Evolutionary conservation across 2,329 filamentous ascomycete species (phyloP), one percentile per base, ranked within the genome.

Genomic region (Tolypocladium nubicola): DNA sequence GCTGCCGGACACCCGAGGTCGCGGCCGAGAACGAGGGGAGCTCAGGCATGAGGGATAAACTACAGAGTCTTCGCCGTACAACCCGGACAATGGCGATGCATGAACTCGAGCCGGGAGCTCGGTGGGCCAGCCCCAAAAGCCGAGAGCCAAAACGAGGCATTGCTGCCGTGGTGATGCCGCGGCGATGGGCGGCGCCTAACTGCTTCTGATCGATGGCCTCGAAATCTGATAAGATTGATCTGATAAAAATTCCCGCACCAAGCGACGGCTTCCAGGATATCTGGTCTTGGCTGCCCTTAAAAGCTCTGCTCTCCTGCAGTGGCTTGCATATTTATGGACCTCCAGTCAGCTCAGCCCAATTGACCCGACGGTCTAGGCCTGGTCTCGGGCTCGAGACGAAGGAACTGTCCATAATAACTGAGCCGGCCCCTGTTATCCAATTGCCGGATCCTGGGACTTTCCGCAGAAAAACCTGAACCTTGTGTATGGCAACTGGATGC

Each of bases 191-290:
- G 45, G 45, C 13, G 45, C 47, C 16, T 16, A 26, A 26, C 47
- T 6, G 4, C 16, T 9, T n/a, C 8, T n/a, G 30, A 26, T 16
- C 6, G 35, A 38, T 38, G 11, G 26, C 21, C 9, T 16, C 35
- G 23, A 37, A 35, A 57, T 57, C 40, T 47, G 56, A 57, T 57
- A 54, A 57, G 56, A 57, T 57, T 54, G 56, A 57, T 57, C 56
- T 57, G 56, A 54, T 54, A 54, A 54, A 54, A 57, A 57, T 54
- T 49, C 35, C 40, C 56, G 41, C 56, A 57, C 40, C 30, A n/a
- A 26, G 21, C 16, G 30, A 33, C 16, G 7, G 8, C 26, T 19
- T n/a, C 26, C 26, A 35, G 16, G 16, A 50, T 16, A 30, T 16
- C 5, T 16, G 10, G 43, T 26, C 41, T 39, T 19, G 30, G n/a